Evolutionary conservation across 2,329 filamentous ascomycete species (phyloP).

Genomic region (Incumbomyces delicatus): DNA sequence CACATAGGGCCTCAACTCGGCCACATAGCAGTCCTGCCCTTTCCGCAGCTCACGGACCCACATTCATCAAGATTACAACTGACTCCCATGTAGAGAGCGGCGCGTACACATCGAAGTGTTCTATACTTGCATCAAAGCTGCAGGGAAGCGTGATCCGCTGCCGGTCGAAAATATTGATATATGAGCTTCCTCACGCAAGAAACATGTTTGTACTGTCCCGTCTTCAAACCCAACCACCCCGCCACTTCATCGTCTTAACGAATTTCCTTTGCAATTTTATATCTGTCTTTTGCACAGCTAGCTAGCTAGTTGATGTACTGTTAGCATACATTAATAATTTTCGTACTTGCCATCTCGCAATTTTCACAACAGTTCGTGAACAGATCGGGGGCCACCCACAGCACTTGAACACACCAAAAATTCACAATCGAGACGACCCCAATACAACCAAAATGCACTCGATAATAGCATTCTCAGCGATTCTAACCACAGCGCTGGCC

Average conservation of each 20-base stretch:
- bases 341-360: not conserved
- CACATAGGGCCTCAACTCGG: constrained; percentile 14
- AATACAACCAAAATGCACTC: not conserved
- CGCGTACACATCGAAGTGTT: constrained; percentile 5
- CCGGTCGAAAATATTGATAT: not conserved
- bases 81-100: constrained; percentile 2
- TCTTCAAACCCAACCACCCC: constrained; percentile 4
- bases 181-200: not conserved
- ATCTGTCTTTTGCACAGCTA: constrained; percentile 4
- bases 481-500: constrained; percentile 24
- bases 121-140: constrained; percentile 8
- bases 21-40: constrained; percentile 3
- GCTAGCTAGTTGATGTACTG: not conserved
- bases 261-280: constrained; percentile 10
- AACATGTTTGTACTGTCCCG: constrained; percentile 9
- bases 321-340: constrained; percentile 4
- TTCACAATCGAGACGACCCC: not conserved
- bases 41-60: not conserved
- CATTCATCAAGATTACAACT: constrained; percentile 1
- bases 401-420: too few relatives aligned
- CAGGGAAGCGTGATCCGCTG: constrained; percentile 1
- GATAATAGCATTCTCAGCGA: not conserved
- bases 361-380: not conserved
- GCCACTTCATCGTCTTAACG: constrained; percentile 8
- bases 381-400: not conserved